These are phyloP conservation scores for Albizia julibrissin DNA, from an alignment of 306 rosid species.

Conservation along the genomic window DNA sequence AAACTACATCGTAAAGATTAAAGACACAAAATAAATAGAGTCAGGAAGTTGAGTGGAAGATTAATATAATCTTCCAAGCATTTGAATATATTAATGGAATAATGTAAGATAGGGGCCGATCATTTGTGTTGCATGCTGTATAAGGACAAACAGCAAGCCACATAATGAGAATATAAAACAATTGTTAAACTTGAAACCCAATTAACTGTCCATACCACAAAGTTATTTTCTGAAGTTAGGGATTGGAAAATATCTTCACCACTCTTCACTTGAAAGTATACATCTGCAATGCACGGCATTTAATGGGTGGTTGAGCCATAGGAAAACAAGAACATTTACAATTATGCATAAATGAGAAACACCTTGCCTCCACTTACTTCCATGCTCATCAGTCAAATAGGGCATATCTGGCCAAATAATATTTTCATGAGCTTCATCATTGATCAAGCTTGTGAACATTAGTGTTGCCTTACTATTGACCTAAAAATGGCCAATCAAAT, in stretches of 20 bases:
- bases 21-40: not conserved
- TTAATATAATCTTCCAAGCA: not conserved
- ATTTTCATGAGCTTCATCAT: conserved; percentile 77
- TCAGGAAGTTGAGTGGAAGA: not conserved
- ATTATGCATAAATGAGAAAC: conserved; percentile 23
- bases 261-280: conserved; percentile 85
- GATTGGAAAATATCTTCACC: conserved; percentile 71
- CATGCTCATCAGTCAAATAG: conserved; percentile 89
- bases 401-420: conserved; percentile 93
- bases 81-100: not conserved
- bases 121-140: not conserved
- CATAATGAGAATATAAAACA: not conserved
- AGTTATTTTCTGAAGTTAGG: conserved; percentile 78
- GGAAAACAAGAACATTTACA: conserved; percentile 28
- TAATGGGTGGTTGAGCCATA: conserved; percentile 32
- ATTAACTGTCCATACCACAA: conserved; percentile 62
- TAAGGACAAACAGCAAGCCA: not conserved
- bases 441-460: conserved; percentile 69
- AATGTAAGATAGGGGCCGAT: not conserved
- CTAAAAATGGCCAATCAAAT: conserved; percentile 51
- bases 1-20: not conserved
- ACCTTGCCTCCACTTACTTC: conserved; percentile 69
- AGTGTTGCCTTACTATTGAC: conserved; percentile 92
- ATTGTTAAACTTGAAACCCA: not conserved
- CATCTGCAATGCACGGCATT: conserved; percentile 62